Base-by-base conservation (phyloP, 441 rosid species). In the Mallotus repandus region DNA sequence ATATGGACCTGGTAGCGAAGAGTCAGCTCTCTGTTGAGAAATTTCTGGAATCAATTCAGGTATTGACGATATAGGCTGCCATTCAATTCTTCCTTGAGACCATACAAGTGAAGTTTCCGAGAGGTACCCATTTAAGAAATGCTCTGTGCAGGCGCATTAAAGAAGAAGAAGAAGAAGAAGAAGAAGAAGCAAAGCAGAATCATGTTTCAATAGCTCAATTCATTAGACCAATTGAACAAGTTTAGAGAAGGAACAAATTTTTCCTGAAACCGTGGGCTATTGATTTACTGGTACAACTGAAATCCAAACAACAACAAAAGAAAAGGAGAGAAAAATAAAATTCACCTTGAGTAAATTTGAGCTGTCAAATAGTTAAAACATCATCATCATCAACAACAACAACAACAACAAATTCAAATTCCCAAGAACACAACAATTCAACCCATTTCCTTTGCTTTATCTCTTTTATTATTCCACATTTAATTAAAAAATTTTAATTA, bases 11-110 rank as follows among this genome's bases (percentile, higher is more conserved):
- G 75, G 66, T 72, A 79, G 67, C 46, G 82, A 79, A 75, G 66
- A 32, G 61, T 13, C 72, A 72, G 59, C 75, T 62, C 68, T 85
- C 57, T 64, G 79, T 66, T 73, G 82, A 73, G 92, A 79, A 73
- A 84, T 79, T 77, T 81, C 85, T 29, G 86, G 75, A 72, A 81
- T 74, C 63, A 95, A 79, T 84, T 80, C 95, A 6, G 94, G 88
- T 69, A 96, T 80, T 14, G 92, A 75, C 38, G 95, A 88, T 35
- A 96, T 70, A 10, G 93, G 95, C 79, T 91, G 89, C 97, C 99
- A 93, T 38, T 84, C 86, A 50, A 83, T 86, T 82, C 91, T 82
- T 80, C 97, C 98, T 64, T 90, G 88, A 52, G 93, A 85, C 98
- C 98, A 91, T n/a, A 87, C 94, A 18, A 90, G 86, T 7, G 96